Evolutionary conservation across 1,284 basidiomycete species (phyloP), one percentile per base, ranked within the genome.

Genomic region (Austroboletus rostrupii): DNA sequence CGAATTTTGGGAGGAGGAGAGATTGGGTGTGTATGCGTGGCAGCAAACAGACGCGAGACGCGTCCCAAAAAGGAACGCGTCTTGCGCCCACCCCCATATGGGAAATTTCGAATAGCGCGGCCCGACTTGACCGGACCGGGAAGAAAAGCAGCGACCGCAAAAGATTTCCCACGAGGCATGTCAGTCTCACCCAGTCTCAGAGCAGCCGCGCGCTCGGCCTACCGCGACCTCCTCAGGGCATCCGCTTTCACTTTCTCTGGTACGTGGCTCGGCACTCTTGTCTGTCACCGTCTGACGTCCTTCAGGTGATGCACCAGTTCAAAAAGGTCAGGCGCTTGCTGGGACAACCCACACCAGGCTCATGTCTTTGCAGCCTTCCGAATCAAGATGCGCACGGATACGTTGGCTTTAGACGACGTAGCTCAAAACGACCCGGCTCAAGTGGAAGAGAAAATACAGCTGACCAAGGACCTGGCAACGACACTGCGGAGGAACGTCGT

Each of bases 401-500:
- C 72, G 68, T 43, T 66, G 52, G 75, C 77, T 21, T 39, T 78
- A n/a, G 71, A 73, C 14, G 70, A 70, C 47, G 66, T 67, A 17
- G 59, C 70, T 21, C 64, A 71, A 42, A 63, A 74, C 8, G 77
- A 83, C 53, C 61, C 74, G 3, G 65, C 66, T 37, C 64, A 67
- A n/a, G 81, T 83, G 49, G 70, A 79, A 55, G 72, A 77, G 48
- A 78, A 79, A 52, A 72, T 78, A 8, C 70, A 75, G 38, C 65
- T 85, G 9, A 75, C 79, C n/a, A 73, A 69, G 47, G 86, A 90
- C 32, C 71, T 89, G 43, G 83, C 87, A 12, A 67, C 72, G n/a
- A 76, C 87, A 14, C 64, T 91, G 47, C 75, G 81, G 54, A 79
- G 71, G 61, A 91, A 91, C 61, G 69, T 91, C 39, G 87, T 87